Percentiles rank a stretch among this genome's conserved stretches.
Conservation (phyloP, 2,329 filamentous ascomycete species). For the Fusarium nematophilum region DNA sequence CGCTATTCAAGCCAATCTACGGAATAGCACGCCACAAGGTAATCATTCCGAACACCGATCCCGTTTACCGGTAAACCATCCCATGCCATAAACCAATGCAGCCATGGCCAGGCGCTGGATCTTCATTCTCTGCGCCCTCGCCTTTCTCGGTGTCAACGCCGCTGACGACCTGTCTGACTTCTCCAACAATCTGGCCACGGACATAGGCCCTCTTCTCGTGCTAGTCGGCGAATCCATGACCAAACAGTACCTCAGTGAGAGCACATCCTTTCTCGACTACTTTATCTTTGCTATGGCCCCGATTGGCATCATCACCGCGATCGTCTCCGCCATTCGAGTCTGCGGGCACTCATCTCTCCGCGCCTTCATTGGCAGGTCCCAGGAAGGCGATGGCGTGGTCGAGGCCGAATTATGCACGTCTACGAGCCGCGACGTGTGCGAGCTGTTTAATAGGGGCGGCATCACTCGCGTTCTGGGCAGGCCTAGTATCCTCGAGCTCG, state of each 20-base stretch:
- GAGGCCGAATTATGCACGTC: slow-evolving; percentile 3
- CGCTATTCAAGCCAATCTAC: too few species aligned
- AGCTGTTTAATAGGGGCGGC: background rate
- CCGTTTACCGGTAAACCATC: too few species aligned
- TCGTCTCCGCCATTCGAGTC: slow-evolving; percentile 6
- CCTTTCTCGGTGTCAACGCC: too few species aligned
- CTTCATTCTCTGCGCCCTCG: too few species aligned
- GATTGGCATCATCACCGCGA: background rate
- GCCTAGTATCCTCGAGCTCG: slow-evolving; percentile 48
- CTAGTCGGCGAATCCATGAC: slow-evolving; percentile 54
- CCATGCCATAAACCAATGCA: too few species aligned
- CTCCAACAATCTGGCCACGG: slow-evolving; percentile 41
- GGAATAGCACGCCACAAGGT: too few species aligned
- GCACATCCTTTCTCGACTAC: slow-evolving; percentile 43
- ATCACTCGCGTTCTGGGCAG: slow-evolving; percentile 41
- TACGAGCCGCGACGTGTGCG: background rate
- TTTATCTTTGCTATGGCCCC: slow-evolving; percentile 2
- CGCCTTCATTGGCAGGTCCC: background rate
- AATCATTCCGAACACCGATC: too few species aligned
- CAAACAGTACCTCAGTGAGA: slow-evolving; percentile 53
- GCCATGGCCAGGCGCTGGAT: too few species aligned
- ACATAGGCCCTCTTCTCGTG: slow-evolving; percentile 48
- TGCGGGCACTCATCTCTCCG: background rate
- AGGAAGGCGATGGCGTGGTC: background rate
- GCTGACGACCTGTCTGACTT: background rate